Evolutionary conservation across 768 basidiomycete genomes (phyloP).

Genomic region (Fistulinella prunicolor): DNA sequence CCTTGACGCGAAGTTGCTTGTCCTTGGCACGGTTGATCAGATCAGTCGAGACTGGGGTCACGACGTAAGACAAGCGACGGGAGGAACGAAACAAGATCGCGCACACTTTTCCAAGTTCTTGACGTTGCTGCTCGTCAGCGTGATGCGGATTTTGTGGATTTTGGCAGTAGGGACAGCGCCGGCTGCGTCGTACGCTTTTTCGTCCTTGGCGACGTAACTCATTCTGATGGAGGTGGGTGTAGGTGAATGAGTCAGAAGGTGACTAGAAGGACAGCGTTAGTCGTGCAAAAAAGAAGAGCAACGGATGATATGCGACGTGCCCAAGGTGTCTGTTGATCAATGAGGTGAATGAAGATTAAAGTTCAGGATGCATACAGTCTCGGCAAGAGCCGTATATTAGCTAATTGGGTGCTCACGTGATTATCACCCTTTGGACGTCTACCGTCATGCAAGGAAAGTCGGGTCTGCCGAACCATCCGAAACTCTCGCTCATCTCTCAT

Average conservation of each 20-base stretch:
- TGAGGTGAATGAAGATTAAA: conserved; percentile 33
- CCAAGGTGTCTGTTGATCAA: conserved; percentile 30
- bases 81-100: conserved; percentile 16
- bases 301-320: conserved; percentile 10
- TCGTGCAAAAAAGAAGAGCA: neutral
- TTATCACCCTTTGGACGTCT: neutral
- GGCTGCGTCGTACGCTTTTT: conserved; percentile 96
- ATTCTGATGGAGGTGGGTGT: conserved; percentile 44
- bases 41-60: conserved; percentile 80
- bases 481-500: conserved; percentile 6
- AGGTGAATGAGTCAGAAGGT: conserved; percentile 73
- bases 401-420: conserved; percentile 8
- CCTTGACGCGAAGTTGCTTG: conserved; percentile 99
- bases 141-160: conserved; percentile 99
- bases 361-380: conserved; percentile 20
- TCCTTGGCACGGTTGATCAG: conserved; percentile 99
- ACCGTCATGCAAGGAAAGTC: conserved; percentile 43
- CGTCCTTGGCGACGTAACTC: conserved; percentile 99
- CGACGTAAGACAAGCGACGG: neutral
- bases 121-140: conserved; percentile 96
- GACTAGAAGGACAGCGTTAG: conserved; percentile 41
- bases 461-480: neutral
- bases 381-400: conserved; percentile 17
- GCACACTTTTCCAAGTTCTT: conserved; percentile 97
- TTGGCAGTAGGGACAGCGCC: conserved; percentile 87